Percentiles rank a stretch among this genome's conserved stretches.
These are phyloP conservation scores for Ustilago loliicola DNA, from an alignment of 1,284 basidiomycete genomes.

Conservation along the genomic window DNA sequence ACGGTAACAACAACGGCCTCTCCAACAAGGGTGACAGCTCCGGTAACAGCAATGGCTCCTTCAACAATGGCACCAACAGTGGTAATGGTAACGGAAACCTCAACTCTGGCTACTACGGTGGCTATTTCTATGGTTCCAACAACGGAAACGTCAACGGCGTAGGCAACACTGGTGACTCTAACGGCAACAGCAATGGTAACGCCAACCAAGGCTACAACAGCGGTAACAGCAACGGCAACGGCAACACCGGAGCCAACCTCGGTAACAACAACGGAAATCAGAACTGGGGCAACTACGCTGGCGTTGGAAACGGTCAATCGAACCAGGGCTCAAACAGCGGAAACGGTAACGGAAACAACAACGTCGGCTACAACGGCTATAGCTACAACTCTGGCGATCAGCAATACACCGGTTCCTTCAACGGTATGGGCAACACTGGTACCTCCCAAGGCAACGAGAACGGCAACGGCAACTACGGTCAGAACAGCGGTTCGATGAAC, in stretches of 20 bases:
- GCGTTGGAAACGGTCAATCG: not conserved
- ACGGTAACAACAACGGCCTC: constrained; percentile 5
- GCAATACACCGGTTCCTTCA: constrained; percentile 4
- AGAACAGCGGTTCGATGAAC: not conserved
- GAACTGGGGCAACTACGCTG: constrained; percentile 1
- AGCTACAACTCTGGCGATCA: not conserved
- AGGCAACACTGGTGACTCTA: not conserved
- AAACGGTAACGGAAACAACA: not conserved
- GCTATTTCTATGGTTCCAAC: not conserved
- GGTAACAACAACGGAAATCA: constrained; percentile 1
- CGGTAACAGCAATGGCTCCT: constrained; percentile 1
- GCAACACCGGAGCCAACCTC: not conserved
- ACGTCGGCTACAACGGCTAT: not conserved
- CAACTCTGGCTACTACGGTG: constrained; percentile 1
- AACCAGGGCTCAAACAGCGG: constrained; percentile 4
- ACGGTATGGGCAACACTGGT: constrained; percentile 5
- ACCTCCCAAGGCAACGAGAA: not conserved
- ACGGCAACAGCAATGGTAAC: constrained; percentile 12
- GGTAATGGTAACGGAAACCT: constrained; percentile 9
- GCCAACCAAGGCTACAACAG: not conserved
- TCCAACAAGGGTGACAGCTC: not conserved
- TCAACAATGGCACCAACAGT: not conserved
- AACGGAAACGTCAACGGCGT: constrained; percentile 10
- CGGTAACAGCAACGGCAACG: constrained; percentile 10
- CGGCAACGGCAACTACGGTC: constrained; percentile 3